Evolutionary conservation across 176 grass and related monocot species (phyloP).

Genomic region (Oryza longistaminata): DNA sequence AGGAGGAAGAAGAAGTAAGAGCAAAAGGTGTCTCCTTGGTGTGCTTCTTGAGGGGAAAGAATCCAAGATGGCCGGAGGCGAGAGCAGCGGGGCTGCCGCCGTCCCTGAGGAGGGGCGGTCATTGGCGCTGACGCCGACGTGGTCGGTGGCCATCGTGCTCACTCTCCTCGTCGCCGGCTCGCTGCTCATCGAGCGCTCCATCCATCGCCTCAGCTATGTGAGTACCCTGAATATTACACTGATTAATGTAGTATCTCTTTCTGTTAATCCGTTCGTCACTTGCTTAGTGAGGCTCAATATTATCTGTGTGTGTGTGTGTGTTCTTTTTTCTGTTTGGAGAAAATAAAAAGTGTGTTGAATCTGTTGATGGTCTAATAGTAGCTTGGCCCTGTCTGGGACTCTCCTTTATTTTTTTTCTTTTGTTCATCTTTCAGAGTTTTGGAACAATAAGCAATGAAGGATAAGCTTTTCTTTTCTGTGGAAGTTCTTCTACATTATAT

Average conservation of each 20-base stretch:
- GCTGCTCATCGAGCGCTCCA: conserved; percentile 92
- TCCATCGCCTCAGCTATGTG: conserved; percentile 85
- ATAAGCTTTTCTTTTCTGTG: not conserved
- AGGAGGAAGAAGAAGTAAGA: not conserved
- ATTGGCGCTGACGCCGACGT: conserved; percentile 87
- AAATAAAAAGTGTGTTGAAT: not conserved
- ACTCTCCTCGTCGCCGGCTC: conserved; percentile 85
- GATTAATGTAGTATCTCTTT: not conserved
- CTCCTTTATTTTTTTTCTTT: not conserved
- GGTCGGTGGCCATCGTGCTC: conserved; percentile 93
- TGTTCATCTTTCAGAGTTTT: not conserved
- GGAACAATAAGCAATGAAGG: not conserved
- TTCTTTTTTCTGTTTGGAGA: not conserved
- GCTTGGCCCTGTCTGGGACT: not conserved
- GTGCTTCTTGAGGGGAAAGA: not conserved
- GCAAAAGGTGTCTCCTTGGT: not conserved
- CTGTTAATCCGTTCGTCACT: not conserved
- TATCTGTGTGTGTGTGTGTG: not conserved
- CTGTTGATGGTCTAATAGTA: not conserved
- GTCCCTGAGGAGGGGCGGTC: conserved; percentile 59
- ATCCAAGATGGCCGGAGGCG: conserved; percentile 41
- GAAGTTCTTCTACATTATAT: not conserved
- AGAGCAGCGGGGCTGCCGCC: not conserved
- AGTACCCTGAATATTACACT: conserved; percentile 20
- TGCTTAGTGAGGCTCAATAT: not conserved